Conservation (phyloP, 225 moss, liverwort and hornwort species). For the Lunularia cruciata region DNA sequence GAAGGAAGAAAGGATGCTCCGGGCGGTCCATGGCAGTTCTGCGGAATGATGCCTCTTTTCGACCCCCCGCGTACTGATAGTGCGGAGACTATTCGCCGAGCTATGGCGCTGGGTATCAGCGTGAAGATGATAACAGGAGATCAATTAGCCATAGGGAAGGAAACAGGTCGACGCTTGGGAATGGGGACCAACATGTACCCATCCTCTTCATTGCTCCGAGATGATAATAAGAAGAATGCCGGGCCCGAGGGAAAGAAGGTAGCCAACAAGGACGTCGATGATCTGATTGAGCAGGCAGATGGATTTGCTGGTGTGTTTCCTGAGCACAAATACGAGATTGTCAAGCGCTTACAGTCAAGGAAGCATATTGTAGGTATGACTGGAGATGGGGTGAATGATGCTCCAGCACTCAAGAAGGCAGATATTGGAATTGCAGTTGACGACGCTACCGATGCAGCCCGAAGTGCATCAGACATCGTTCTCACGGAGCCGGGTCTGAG, state of each 20-base stretch:
- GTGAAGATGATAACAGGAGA: constrained; percentile 22
- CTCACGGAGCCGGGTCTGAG: constrained; percentile 30
- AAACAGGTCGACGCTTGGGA: constrained; percentile 16
- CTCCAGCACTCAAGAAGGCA: constrained; percentile 34
- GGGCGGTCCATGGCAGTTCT: constrained; percentile 7
- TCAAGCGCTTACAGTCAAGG: constrained; percentile 22
- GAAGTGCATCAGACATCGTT: constrained; percentile 29
- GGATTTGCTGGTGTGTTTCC: constrained; percentile 34
- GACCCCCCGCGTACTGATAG: constrained; percentile 26
- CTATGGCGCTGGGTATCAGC: constrained; percentile 1
- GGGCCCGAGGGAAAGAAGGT: background rate
- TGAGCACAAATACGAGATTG: constrained; percentile 35
- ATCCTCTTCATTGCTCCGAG: background rate
- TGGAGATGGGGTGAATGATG: constrained; percentile 33
- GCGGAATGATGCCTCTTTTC: constrained; percentile 24
- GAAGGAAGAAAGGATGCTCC: constrained; percentile 1
- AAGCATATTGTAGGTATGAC: constrained; percentile 29
- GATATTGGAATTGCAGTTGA: constrained; percentile 33
- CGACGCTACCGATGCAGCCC: constrained; percentile 32
- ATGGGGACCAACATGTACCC: constrained; percentile 19
- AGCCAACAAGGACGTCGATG: constrained; percentile 4
- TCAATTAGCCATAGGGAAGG: constrained; percentile 19
- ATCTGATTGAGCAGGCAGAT: constrained; percentile 29
- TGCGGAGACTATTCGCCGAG: constrained; percentile 3
- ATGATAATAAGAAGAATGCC: background rate